phyloP scores from a whole-genome alignment of 768 basidiomycete species.

The Vararia minispora region DNA sequence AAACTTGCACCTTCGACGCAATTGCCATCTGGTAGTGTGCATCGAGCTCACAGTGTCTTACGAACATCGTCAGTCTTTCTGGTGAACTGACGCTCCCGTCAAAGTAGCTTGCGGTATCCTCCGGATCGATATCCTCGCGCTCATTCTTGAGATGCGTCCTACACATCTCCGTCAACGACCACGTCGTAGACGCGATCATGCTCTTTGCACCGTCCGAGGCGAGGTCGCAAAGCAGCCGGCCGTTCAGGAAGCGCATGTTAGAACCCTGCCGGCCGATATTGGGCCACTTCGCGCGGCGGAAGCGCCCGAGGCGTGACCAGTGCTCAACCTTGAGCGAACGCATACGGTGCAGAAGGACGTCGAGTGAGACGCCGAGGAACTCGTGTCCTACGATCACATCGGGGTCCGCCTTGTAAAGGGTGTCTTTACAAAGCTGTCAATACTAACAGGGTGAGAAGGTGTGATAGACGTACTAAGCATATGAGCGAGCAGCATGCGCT shows the following conservation, averaged over 20 bases:
- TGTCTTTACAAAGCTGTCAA: constrained; percentile 29
- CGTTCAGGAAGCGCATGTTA: constrained; percentile 74
- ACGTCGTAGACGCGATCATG: constrained; percentile 96
- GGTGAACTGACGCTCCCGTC: constrained; percentile 73
- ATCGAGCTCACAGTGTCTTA: constrained; percentile 90
- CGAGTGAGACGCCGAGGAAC: constrained; percentile 81
- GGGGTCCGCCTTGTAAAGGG: constrained; percentile 80
- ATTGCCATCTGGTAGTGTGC: constrained; percentile 98
- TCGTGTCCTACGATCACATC: constrained; percentile 94
- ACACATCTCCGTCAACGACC: constrained; percentile 98
- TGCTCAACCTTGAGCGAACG: constrained; percentile 83
- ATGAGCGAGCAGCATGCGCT: constrained; percentile 75
- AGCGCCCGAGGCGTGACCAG: constrained; percentile 89
- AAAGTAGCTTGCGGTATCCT: constrained; percentile 86
- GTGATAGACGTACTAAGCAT: constrained; percentile 46
- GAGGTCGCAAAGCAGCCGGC: constrained; percentile 84
- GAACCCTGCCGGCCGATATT: constrained; percentile 70
- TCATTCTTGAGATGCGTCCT: constrained; percentile 75
- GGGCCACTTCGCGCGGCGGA: constrained; percentile 78
- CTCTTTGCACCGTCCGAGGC: constrained; percentile 92
- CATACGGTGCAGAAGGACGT: constrained; percentile 87
- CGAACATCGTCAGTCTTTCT: constrained; percentile 73
- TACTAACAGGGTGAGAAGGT: neutral
- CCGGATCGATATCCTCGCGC: constrained; percentile 90
- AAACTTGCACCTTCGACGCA: constrained; percentile 83